These are phyloP conservation scores for Starmerella kuoi DNA, from an alignment of 805 yeast genomes.

Conservation along the genomic window DNA sequence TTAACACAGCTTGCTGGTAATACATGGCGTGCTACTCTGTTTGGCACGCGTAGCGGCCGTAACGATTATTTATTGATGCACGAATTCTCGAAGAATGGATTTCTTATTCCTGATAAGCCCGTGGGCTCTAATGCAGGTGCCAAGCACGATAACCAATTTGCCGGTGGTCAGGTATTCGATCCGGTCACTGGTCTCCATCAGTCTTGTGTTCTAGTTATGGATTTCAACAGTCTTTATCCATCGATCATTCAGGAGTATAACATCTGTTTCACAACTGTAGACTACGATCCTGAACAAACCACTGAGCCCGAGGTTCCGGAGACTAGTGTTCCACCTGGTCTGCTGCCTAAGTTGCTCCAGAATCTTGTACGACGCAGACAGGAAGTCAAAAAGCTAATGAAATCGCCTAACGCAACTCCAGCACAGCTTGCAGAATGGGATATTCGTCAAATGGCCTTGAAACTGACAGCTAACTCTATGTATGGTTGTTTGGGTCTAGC, in stretches of 20 bases:
- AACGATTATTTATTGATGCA: slow-evolving; percentile 87
- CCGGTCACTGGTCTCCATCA: slow-evolving; percentile 93
- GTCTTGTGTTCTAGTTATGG: slow-evolving; percentile 85
- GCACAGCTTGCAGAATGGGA: slow-evolving; percentile 72
- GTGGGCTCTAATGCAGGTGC: slow-evolving; percentile 23
- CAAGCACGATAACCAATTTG: slow-evolving; percentile 47
- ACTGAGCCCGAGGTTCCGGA: slow-evolving; percentile 33
- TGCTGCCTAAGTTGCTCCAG: slow-evolving; percentile 71
- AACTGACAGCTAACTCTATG: slow-evolving; percentile 98
- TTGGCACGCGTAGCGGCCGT: slow-evolving; percentile 93
- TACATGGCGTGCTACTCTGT: slow-evolving; percentile 89
- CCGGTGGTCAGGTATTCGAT: slow-evolving; percentile 92
- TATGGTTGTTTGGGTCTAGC: slow-evolving; percentile 95
- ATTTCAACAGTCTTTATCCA: slow-evolving; percentile 93
- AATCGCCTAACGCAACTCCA: slow-evolving; percentile 51
- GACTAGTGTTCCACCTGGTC: slow-evolving; percentile 52
- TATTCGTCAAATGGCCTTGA: slow-evolving; percentile 89
- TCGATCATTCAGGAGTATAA: slow-evolving; percentile 94
- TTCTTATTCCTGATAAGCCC: slow-evolving; percentile 65
- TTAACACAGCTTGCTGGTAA: slow-evolving; percentile 91
- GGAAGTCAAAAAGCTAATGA: slow-evolving; percentile 77
- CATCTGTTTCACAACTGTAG: slow-evolving; percentile 92
- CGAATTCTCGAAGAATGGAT: slow-evolving; percentile 71
- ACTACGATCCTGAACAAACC: slow-evolving; percentile 32
- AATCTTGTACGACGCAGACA: slow-evolving; percentile 83